These are phyloP conservation scores for Haplosporangium gracile DNA, from an alignment of 192 early-diverging fungal species.

Conservation along the genomic window DNA sequence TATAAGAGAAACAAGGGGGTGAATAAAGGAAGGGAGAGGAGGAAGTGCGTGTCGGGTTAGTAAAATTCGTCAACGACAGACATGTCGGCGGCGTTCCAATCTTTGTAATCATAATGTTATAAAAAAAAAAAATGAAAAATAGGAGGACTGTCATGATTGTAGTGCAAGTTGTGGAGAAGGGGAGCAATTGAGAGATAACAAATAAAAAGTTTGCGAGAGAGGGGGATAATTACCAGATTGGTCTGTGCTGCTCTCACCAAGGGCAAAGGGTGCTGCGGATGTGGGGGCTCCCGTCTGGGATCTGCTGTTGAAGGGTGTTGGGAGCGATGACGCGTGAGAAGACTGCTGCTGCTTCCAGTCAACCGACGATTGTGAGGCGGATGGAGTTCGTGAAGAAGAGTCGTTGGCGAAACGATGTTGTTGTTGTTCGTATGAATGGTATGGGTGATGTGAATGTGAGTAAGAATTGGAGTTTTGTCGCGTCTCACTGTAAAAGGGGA, in stretches of 20 bases:
- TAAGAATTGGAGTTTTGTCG: constrained; percentile 28
- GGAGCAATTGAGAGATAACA: background rate
- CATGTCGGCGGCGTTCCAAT: constrained; percentile 1
- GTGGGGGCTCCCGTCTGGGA: constrained; percentile 6
- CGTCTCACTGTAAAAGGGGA: constrained; percentile 51
- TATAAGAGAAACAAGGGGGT: background rate
- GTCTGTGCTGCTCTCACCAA: constrained; percentile 8
- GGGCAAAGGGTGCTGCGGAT: constrained; percentile 2
- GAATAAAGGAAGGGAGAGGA: background rate
- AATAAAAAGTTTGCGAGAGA: background rate
- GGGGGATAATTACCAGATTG: constrained; percentile 26
- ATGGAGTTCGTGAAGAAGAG: background rate
- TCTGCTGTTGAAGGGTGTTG: constrained; percentile 23
- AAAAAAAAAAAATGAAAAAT: background rate
- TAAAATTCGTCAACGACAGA: background rate
- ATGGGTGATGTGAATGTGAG: constrained; percentile 4
- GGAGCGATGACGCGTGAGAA: constrained; percentile 18
- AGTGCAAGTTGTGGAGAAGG: background rate
- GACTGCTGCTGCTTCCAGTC: constrained; percentile 25
- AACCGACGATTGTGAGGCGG: background rate
- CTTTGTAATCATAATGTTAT: background rate
- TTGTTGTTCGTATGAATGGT: constrained; percentile 4
- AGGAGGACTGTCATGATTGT: background rate
- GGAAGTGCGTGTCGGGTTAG: background rate
- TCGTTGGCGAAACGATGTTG: background rate